phyloP scores from a whole-genome alignment of 2,329 filamentous ascomycete genomes.

The Hypoxylon rubiginosum region DNA sequence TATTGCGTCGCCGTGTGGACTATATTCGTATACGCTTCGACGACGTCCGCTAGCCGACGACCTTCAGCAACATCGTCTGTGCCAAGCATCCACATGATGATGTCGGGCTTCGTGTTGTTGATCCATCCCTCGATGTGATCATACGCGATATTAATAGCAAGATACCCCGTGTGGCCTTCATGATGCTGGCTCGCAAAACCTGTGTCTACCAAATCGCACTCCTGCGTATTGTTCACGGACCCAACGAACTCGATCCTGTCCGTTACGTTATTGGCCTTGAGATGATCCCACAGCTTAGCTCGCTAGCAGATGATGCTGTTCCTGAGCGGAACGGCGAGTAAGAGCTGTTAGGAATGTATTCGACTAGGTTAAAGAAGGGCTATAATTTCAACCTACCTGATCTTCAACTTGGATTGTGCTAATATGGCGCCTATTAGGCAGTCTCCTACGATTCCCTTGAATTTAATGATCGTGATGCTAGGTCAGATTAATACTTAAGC shows the following conservation, averaged over 20 bases:
- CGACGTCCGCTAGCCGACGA: constrained; percentile 52
- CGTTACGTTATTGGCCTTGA: constrained; percentile 53
- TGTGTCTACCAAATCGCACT: constrained; percentile 52
- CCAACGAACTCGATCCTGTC: constrained; percentile 58
- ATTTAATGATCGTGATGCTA: constrained; percentile 26
- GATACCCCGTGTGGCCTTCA: constrained; percentile 60
- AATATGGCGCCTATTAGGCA: constrained; percentile 24
- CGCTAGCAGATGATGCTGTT: constrained; percentile 63
- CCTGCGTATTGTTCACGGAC: constrained; percentile 55
- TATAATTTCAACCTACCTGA: constrained; percentile 30
- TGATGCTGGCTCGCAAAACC: constrained; percentile 58
- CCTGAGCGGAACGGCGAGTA: constrained; percentile 57
- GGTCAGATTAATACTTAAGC: no score
- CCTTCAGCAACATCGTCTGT: constrained; percentile 59
- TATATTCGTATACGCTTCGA: constrained; percentile 58
- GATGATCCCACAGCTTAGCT: constrained; percentile 57
- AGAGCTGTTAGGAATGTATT: background rate
- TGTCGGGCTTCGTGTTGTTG: constrained; percentile 54
- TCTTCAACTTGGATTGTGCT: constrained; percentile 36
- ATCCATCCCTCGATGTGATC: constrained; percentile 58
- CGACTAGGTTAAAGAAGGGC: background rate
- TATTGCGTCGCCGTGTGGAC: constrained; percentile 54
- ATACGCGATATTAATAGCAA: constrained; percentile 59
- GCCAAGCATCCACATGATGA: constrained; percentile 62
- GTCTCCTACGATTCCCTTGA: constrained; percentile 9